Conservation (phyloP, 2,329 filamentous ascomycete genomes). For the Alternaria infectoria region DNA sequence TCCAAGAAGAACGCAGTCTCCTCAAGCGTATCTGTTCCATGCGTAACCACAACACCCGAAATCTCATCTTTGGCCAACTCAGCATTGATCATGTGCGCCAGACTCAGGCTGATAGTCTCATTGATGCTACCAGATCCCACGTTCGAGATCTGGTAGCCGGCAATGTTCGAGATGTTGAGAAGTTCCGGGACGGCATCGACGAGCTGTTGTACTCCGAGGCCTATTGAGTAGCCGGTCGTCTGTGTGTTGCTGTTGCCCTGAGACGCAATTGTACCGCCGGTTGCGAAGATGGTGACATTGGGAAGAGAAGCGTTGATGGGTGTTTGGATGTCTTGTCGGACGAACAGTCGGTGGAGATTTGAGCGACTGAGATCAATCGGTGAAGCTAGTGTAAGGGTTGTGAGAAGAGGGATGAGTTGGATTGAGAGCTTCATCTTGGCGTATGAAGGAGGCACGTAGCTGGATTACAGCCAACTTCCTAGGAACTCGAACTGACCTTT, state of each 20-base stretch:
- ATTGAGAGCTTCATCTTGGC: conserved; percentile 30
- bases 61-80: conserved; percentile 55
- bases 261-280: conserved; percentile 66
- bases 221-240: conserved; percentile 62
- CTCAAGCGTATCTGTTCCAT: conserved; percentile 70
- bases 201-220: conserved; percentile 58
- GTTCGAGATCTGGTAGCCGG: conserved; percentile 54
- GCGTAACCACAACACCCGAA: conserved; percentile 63
- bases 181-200: conserved; percentile 63
- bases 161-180: conserved; percentile 61
- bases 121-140: conserved; percentile 52
- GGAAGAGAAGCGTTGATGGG: conserved; percentile 56
- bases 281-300: conserved; percentile 64
- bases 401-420: conserved; percentile 28
- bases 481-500: background rate
- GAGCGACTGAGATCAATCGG: conserved; percentile 27
- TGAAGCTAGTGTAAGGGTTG: conserved; percentile 24
- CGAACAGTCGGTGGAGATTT: conserved; percentile 28
- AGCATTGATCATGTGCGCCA: conserved; percentile 57
- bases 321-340: conserved; percentile 40
- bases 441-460: background rate
- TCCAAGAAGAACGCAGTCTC: conserved; percentile 70
- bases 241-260: conserved; percentile 57
- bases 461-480: background rate
- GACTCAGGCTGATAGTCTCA: conserved; percentile 55